A percentile compares a stretch with the other conserved stretches of the same genome.
Evolutionary conservation across 768 basidiomycete genomes (phyloP).

Genomic region (Russula sp.): DNA sequence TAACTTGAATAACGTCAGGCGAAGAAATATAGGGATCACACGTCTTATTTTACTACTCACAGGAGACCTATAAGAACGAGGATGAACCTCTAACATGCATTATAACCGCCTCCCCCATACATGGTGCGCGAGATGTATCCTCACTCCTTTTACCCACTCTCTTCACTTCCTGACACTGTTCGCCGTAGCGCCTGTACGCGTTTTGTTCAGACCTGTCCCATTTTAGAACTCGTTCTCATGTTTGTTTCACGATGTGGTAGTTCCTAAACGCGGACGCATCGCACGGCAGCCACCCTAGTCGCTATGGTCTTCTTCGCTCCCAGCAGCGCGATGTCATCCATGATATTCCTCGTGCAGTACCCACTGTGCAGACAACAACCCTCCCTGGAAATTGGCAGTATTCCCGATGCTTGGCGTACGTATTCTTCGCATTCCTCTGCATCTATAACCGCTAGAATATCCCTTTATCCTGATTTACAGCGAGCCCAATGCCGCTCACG

Average conservation of each 20-base stretch:
- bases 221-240: background rate
- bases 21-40: background rate
- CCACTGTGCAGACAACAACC: slow-evolving; percentile 49
- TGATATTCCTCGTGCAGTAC: slow-evolving; percentile 47
- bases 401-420: slow-evolving; percentile 64
- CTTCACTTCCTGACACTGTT: slow-evolving; percentile 9
- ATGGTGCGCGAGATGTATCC: slow-evolving; percentile 17
- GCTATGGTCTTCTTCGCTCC: too few species aligned
- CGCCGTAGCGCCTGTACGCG: slow-evolving; percentile 9
- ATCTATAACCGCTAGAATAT: too few species aligned
- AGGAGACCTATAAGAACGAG: slow-evolving; percentile 17
- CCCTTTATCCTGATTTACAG: slow-evolving; percentile 37
- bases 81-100: background rate
- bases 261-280: background rate
- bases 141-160: background rate
- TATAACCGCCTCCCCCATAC: slow-evolving; percentile 7
- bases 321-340: too few species aligned
- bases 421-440: background rate
- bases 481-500: slow-evolving; percentile 44
- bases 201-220: background rate
- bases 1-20: slow-evolving; percentile 6
- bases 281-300: slow-evolving; percentile 1
- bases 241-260: background rate
- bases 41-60: background rate
- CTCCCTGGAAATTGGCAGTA: slow-evolving; percentile 68